Percentiles rank a stretch among this genome's conserved stretches.
Conservation (phyloP, 176 grass and related monocot species). For the Areca catechu region DNA sequence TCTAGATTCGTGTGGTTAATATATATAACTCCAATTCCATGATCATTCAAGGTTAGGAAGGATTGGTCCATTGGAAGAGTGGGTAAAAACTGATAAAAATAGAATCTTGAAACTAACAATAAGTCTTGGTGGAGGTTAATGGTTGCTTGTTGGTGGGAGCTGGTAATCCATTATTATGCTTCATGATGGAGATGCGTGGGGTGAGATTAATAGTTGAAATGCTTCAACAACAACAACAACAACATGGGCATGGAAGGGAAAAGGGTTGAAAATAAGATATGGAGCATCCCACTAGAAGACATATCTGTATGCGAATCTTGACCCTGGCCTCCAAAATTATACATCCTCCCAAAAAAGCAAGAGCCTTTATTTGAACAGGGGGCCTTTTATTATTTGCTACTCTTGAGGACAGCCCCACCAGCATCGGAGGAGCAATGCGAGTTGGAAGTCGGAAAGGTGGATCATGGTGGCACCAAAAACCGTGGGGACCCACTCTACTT, state of each 20-base stretch:
- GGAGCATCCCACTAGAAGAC: constrained; percentile 1
- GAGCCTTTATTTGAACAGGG: constrained; percentile 40
- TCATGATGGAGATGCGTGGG: too few species aligned
- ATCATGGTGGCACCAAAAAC: constrained; percentile 18
- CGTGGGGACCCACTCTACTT: neutral
- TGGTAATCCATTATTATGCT: too few species aligned
- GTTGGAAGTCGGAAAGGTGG: constrained; percentile 4
- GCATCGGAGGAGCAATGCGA: neutral
- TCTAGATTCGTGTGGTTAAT: too few species aligned
- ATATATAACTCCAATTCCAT: too few species aligned
- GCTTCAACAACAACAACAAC: too few species aligned
- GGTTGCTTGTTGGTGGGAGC: too few species aligned
- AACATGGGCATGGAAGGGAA: neutral
- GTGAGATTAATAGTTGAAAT: too few species aligned
- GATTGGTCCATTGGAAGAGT: too few species aligned
- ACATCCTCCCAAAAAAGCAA: constrained; percentile 22
- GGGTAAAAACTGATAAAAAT: too few species aligned
- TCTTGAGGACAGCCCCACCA: constrained; percentile 18
- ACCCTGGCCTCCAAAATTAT: constrained; percentile 63
- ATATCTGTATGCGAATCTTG: constrained; percentile 94
- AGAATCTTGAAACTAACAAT: too few species aligned
- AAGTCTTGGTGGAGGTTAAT: too few species aligned
- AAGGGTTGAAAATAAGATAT: constrained; percentile 2
- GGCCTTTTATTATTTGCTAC: neutral
- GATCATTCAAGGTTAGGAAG: too few species aligned